Base-by-base conservation (phyloP, 768 basidiomycete species). In the Pleurotus giganteus region DNA sequence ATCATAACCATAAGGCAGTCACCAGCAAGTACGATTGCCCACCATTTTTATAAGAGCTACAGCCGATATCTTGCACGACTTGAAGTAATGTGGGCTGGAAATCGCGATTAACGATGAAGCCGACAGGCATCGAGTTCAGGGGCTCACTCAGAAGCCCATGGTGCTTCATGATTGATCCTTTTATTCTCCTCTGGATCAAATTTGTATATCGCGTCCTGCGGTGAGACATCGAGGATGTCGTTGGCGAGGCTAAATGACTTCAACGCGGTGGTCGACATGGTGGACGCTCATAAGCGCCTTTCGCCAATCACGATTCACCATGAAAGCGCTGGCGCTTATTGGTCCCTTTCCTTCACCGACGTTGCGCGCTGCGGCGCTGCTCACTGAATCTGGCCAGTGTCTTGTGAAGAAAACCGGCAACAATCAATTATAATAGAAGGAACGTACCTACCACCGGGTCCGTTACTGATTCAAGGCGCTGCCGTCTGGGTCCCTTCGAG, bases 21-120 rank as follows among this genome's bases (percentile, higher is more conserved):
- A 41, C 55, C 51, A 45, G 54, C 45, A 41, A 49, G 28, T 8
- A 36, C 11, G 57, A 3, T 31, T 53, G 58, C 64, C 58, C 61
- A 89, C 88, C 83, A 98, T 98, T 80, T 98, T 99, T 62, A 98
- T 92, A 51, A 99, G 72, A 11, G 96, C 94, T 24, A 98, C 84
- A 0, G 93, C 93, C 0, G 94, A 96, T 63, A 99, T 98, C 74
- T 92, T 95, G 71, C 89, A 99, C 70, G 83, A 79, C 66, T 87
- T 93, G 73, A 91, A 90, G 73, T 86, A 86, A 61, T 89, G 85
- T 0, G 87, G 86, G 60, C 90, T 92, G 19, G 31, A 41, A 17
- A 60, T 57, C 24, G 28, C 28, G 47, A 51, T 54, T 17, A 52
- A 15, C 29, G 27, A 53, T 53, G 57, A 57, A 51, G 52, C 13